These are phyloP conservation scores for Globisporangium alternatum DNA, from an alignment of 352 stramenopile species.

Conservation along the genomic window DNA sequence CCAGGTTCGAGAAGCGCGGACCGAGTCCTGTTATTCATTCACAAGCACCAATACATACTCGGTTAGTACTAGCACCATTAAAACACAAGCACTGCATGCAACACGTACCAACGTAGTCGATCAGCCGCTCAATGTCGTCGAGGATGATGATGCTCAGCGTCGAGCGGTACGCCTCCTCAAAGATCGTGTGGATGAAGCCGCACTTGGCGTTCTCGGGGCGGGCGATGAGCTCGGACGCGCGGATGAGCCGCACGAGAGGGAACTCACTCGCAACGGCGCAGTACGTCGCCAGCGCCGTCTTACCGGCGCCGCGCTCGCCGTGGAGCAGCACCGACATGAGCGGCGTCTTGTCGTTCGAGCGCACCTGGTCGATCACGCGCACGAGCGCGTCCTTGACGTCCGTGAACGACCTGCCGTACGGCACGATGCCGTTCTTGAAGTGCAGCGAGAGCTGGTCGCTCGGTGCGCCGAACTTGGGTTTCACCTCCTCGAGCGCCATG, in stretches of 20 bases:
- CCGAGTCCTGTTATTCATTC: constrained; percentile 66
- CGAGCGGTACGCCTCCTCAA: constrained; percentile 98
- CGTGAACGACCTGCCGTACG: constrained; percentile 94
- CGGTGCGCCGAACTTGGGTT: constrained; percentile 96
- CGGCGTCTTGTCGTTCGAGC: constrained; percentile 93
- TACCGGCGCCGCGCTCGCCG: constrained; percentile 91
- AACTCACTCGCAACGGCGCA: constrained; percentile 95
- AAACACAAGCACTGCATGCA: background rate
- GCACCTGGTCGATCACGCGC: constrained; percentile 94
- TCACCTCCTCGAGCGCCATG: constrained; percentile 93
- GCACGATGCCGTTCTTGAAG: constrained; percentile 96
- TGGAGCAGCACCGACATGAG: constrained; percentile 98
- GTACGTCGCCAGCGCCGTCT: constrained; percentile 97
- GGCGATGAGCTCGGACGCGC: constrained; percentile 97
- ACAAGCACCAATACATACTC: background rate
- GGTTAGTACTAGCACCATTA: background rate
- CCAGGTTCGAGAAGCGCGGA: constrained; percentile 97
- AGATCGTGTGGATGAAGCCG: constrained; percentile 92
- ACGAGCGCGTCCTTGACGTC: constrained; percentile 90
- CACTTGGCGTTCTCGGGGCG: constrained; percentile 94
- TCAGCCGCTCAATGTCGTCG: constrained; percentile 99
- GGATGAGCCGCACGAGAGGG: constrained; percentile 97
- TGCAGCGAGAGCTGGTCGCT: constrained; percentile 94
- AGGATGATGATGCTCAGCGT: constrained; percentile 98
- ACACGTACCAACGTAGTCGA: constrained; percentile 92